phyloP scores from a whole-genome alignment of 495 filamentous ascomycete genomes.

The Clavariopsis aquatica region DNA sequence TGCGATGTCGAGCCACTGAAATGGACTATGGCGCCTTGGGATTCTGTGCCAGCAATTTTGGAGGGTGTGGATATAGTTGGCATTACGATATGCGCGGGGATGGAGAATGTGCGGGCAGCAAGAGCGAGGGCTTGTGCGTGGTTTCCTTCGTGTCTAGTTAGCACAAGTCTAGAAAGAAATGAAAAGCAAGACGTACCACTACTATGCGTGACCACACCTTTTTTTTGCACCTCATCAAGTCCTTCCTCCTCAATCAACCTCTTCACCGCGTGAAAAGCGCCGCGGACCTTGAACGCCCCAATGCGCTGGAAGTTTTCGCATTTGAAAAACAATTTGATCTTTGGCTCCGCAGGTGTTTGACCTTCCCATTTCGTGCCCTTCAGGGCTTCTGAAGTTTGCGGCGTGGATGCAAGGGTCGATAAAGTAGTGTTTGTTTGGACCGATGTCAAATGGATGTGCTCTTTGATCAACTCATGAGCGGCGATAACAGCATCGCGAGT shows the following conservation, averaged over 20 bases:
- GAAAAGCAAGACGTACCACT: slow-evolving; percentile 58
- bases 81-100: slow-evolving; percentile 88
- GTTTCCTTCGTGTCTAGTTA: slow-evolving; percentile 62
- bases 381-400: slow-evolving; percentile 57
- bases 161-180: not conserved
- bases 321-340: slow-evolving; percentile 85
- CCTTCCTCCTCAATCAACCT: slow-evolving; percentile 56
- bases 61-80: slow-evolving; percentile 75
- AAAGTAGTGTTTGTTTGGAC: slow-evolving; percentile 77
- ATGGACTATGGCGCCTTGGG: slow-evolving; percentile 74
- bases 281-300: slow-evolving; percentile 90
- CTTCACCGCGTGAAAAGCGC: slow-evolving; percentile 84
- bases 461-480: slow-evolving; percentile 71
- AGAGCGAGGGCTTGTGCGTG: slow-evolving; percentile 94
- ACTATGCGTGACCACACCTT: slow-evolving; percentile 88
- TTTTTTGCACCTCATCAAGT: slow-evolving; percentile 55
- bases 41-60: slow-evolving; percentile 80
- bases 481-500: slow-evolving; percentile 66
- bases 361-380: slow-evolving; percentile 61
- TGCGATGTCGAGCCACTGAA: slow-evolving; percentile 78
- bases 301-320: slow-evolving; percentile 92
- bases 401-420: slow-evolving; percentile 70
- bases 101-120: slow-evolving; percentile 65
- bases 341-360: slow-evolving; percentile 60
- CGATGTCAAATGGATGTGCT: slow-evolving; percentile 79